phyloP scores from a whole-genome alignment of 1,284 basidiomycete species.

The Pseudozyma hubeiensis region DNA sequence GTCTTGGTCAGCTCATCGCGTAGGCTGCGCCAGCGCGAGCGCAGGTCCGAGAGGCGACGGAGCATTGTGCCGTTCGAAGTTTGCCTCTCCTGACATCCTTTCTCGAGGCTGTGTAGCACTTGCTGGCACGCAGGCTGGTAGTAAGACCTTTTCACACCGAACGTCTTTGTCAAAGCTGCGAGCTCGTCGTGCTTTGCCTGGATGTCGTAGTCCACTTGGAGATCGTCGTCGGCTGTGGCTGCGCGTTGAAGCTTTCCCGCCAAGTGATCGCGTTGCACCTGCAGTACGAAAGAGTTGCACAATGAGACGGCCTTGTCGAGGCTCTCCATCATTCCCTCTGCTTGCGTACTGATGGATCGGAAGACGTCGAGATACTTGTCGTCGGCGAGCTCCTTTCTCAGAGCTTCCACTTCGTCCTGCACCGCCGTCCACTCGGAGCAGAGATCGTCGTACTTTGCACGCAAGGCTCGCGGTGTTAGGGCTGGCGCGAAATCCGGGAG shows the following conservation, averaged over 20 bases:
- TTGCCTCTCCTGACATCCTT: conserved; percentile 86
- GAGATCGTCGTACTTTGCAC: conserved; percentile 37
- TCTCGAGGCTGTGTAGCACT: conserved; percentile 91
- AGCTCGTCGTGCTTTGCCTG: conserved; percentile 50
- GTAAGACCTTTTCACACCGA: conserved; percentile 73
- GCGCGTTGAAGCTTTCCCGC: conserved; percentile 24
- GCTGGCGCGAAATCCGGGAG: conserved; percentile 40
- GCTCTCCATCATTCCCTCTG: conserved; percentile 95
- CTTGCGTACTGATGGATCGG: conserved; percentile 88
- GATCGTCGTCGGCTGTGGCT: conserved; percentile 26
- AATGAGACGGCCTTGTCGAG: conserved; percentile 88
- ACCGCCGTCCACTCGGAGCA: conserved; percentile 80
- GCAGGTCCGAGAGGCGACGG: conserved; percentile 84
- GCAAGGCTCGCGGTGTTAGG: conserved; percentile 20
- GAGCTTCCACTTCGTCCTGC: conserved; percentile 81
- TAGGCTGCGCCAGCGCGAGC: conserved; percentile 82
- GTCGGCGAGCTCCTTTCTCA: conserved; percentile 90
- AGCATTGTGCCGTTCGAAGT: conserved; percentile 95
- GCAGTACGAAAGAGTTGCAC: conserved; percentile 75
- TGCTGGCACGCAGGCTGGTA: conserved; percentile 92
- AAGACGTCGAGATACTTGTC: conserved; percentile 97
- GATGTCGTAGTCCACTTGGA: conserved; percentile 29
- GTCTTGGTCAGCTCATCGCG: conserved; percentile 80
- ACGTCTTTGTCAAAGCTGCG: conserved; percentile 37
- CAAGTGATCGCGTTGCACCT: conserved; percentile 36